Base-by-base conservation (phyloP, 768 basidiomycete species). In the Aureoboletus auriporus region DNA sequence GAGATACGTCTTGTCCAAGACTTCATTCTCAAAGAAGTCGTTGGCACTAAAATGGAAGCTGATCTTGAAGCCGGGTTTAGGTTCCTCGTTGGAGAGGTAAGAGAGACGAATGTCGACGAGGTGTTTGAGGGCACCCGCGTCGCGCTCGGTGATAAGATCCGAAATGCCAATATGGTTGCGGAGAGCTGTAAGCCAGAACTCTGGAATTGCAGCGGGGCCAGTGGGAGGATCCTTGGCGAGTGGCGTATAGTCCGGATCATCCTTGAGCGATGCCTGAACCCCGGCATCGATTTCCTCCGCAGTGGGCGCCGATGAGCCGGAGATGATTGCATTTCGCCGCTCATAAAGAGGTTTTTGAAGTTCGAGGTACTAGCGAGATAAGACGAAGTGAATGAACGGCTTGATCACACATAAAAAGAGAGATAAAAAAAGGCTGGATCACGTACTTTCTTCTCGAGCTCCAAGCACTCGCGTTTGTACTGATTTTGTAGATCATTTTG, bases 141-240 rank as follows among this genome's bases (percentile, higher is more conserved):
- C 95, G 47, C 89, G 85, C 60, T 98, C 93, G 23, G 91, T 95
- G 74, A 98, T 91, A 64, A 93, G 75, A 16, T 94, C 93, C 37
- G 78, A 76, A 47, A 97, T 76, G 42, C 82, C 90, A 46, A 86
- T 69, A 67, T 98, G 93, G 70, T 96, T 98, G 56, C 89, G 83
- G 46, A 98, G 77, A 3, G 93, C 92, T 1, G 96, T 98, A 59
- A 96, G 83, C 95, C 95, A 99, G 79, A 99, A 99, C 60, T 95
- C 87, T 44, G 94, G 91, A 57, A 99, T 90, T 44, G 62, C 58
- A 40, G 42, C 75, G 53, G 59, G 66, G 33, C 71, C 69, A 12
- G 68, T 70, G 1, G 75, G 63, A 30, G 68, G 60, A 49, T 78
- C 82, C 51, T 74, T 76, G 46, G 82, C 71, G 12, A 91, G 75